These are phyloP conservation scores for Gossypium raimondii DNA, from an alignment of 345 rosid genomes.

Conservation along the genomic window DNA sequence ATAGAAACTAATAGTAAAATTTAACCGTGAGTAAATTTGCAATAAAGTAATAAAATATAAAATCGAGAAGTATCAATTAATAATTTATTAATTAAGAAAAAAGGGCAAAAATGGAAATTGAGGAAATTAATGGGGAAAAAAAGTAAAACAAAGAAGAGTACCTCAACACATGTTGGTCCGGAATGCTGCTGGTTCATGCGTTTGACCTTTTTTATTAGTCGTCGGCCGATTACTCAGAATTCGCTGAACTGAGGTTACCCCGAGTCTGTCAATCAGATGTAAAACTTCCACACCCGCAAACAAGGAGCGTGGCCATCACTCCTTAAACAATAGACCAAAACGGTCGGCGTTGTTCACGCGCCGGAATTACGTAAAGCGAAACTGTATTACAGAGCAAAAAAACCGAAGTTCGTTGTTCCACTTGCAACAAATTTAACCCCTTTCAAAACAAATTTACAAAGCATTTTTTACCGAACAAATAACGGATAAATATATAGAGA, in stretches of 20 bases:
- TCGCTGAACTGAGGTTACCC: slow-evolving; percentile 6
- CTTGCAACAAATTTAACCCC: slow-evolving; percentile 33
- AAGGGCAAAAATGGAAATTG: neutral
- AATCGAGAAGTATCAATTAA: neutral
- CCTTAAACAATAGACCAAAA: neutral
- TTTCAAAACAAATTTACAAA: slow-evolving; percentile 26
- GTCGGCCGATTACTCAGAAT: slow-evolving; percentile 14
- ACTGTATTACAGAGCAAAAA: slow-evolving; percentile 12
- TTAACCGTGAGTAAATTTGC: too few species aligned
- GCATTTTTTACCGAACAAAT: neutral
- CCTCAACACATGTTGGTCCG: slow-evolving; percentile 22
- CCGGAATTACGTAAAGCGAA: neutral
- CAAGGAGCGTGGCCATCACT: neutral
- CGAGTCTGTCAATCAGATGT: slow-evolving; percentile 18
- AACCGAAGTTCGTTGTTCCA: slow-evolving; percentile 40
- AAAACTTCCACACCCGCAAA: neutral
- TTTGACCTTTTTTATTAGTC: slow-evolving; percentile 33
- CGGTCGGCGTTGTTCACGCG: slow-evolving; percentile 12
- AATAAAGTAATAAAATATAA: too few species aligned
- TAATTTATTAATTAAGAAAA: neutral
- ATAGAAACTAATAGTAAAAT: too few species aligned
- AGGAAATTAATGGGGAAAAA: neutral
- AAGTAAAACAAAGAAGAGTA: slow-evolving; percentile 26
- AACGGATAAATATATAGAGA: neutral
- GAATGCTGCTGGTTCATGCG: slow-evolving; percentile 31